Evolutionary conservation across 306 rosid genomes (phyloP).

Genomic region (Inga oerstediana): DNA sequence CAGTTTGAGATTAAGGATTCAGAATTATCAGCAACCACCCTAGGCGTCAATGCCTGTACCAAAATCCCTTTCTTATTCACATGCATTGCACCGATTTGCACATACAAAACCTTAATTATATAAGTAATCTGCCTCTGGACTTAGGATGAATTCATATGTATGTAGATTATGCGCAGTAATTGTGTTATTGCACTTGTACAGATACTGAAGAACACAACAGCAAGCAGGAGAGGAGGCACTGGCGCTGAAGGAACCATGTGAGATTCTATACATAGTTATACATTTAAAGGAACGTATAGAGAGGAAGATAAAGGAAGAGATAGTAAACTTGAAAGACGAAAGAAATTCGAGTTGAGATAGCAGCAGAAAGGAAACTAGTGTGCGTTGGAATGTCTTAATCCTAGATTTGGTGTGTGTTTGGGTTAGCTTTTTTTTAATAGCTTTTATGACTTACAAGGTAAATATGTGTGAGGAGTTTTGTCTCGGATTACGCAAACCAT

Average conservation of each 20-base stretch:
- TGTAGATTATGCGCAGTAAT: not conserved
- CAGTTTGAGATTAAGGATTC: not conserved
- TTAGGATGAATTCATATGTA: not conserved
- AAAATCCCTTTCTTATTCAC: not conserved
- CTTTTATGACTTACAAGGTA: too few relatives aligned
- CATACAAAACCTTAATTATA: too few relatives aligned
- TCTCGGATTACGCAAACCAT: too few relatives aligned
- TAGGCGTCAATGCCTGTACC: not conserved
- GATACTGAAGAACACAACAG: conserved; percentile 83
- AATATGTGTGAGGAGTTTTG: too few relatives aligned
- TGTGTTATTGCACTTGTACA: conserved; percentile 28
- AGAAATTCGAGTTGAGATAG: conserved; percentile 9
- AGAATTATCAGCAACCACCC: not conserved
- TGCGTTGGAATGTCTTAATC: not conserved
- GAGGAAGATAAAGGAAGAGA: not conserved
- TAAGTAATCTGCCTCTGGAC: not conserved
- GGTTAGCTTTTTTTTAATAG: too few relatives aligned
- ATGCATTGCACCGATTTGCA: not conserved
- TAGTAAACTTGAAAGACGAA: not conserved
- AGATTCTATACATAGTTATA: not conserved
- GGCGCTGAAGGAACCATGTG: conserved; percentile 24
- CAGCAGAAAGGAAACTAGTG: not conserved
- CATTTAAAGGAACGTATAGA: not conserved
- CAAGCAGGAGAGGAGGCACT: conserved; percentile 58
- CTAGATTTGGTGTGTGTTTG: not conserved